Evolutionary conservation across 2,329 filamentous ascomycete species (phyloP).

Genomic region (Neopestalotiopsis rosae): DNA sequence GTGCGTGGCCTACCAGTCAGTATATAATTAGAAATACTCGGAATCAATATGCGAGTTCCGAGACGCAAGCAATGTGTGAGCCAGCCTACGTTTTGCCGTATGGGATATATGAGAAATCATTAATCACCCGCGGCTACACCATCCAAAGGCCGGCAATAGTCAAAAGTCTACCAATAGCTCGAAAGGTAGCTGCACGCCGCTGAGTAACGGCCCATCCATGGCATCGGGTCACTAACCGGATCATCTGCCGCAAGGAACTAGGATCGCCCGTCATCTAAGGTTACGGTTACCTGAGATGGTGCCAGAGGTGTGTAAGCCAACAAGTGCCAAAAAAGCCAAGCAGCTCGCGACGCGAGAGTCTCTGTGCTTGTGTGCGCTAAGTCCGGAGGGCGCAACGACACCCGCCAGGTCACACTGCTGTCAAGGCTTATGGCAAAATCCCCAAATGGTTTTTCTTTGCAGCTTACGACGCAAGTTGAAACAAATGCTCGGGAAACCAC

Average conservation of each 20-base stretch:
- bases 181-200: not conserved
- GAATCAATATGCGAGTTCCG: not conserved
- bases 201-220: not conserved
- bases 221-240: not conserved
- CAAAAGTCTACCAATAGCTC: not conserved
- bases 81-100: not conserved
- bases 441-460: no score
- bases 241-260: not conserved
- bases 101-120: not conserved
- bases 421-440: no score
- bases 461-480: no score
- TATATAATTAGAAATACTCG: no score
- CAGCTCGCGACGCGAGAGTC: not conserved
- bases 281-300: not conserved
- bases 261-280: not conserved
- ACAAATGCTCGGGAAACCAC: no score
- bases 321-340: not conserved
- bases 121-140: not conserved
- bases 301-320: not conserved
- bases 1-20: no score
- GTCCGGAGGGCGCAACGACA: not conserved
- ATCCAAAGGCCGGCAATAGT: not conserved
- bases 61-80: not conserved
- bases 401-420: no score
- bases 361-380: not conserved